Conservation (phyloP, 768 basidiomycete genomes). For the Sporobolomyces roseus region DNA sequence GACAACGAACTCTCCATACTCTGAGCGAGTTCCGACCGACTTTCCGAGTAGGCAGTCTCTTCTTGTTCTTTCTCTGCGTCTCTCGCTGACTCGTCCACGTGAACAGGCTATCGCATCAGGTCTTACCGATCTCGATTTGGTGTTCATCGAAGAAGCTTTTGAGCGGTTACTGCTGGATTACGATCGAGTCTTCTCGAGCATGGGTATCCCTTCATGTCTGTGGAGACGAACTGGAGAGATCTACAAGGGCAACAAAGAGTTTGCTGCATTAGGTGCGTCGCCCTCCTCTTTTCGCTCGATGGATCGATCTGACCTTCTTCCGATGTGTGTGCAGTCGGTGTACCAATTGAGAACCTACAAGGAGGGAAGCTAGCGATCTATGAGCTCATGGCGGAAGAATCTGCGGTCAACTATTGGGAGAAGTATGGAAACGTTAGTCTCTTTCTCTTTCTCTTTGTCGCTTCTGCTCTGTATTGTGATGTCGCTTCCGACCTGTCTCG, state of each 20-base stretch:
- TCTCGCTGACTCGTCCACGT: neutral
- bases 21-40: constrained; percentile 54
- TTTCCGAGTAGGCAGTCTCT: constrained; percentile 48
- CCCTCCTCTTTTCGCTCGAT: neutral
- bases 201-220: constrained; percentile 94
- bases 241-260: constrained; percentile 96
- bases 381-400: constrained; percentile 96
- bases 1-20: constrained; percentile 85
- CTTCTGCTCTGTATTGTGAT: too few relatives aligned
- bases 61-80: neutral
- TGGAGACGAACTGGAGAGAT: constrained; percentile 98
- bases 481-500: too few relatives aligned
- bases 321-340: constrained; percentile 62
- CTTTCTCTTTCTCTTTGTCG: neutral
- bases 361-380: constrained; percentile 94
- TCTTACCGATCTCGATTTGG: constrained; percentile 82
- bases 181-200: constrained; percentile 82
- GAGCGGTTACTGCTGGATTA: constrained; percentile 92
- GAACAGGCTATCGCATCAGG: constrained; percentile 62
- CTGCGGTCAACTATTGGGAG: constrained; percentile 97
- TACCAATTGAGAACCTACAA: constrained; percentile 82
- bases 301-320: neutral
- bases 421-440: constrained; percentile 71
- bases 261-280: constrained; percentile 64
- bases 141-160: constrained; percentile 97